Base-by-base conservation (phyloP, 164 flowering plant genomes). In the Stephania japonica region DNA sequence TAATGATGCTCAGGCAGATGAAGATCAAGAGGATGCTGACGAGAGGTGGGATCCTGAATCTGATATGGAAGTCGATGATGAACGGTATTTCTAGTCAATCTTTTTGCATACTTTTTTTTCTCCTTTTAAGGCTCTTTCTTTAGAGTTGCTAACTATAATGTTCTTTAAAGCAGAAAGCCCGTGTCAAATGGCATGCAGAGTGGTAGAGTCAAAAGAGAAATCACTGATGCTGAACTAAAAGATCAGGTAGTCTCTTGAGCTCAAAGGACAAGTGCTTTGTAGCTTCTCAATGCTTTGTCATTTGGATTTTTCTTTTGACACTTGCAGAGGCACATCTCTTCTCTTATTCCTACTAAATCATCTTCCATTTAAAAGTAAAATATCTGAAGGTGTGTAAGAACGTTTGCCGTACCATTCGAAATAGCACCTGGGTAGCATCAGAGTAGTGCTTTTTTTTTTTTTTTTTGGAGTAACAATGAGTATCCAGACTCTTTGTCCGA, bases 11-110 rank as follows among this genome's bases (percentile, higher is more conserved):
- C 78, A 90, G 91, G 85, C 80, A 41, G 90, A 88, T 75, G 91
- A 90, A 80, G 94, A 90, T 80, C 88, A 83, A 41, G 90, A 83
- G 27, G 83, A 81, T 80, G 78, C 63, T 61, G 95, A 87, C 84
- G 87, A 86, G 78, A 84, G 90, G 80, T 82, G 85, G 89, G 90
- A 85, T 77, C 84, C 83, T 68, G 89, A 87, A 74, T 87, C 91
- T 43, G 89, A 86, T 68, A 85, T 86, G 87, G 91, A 90, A 21
- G 71, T 85, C 72, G 90, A 87, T 71, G 86, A 86, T 67, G 87
- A 86, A 23, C 79, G 84, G 90, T 86, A 82, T 64, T 7, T 23
- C 49, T 62, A 53, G 14, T 50, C 32, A 24, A 59, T 41, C 18
- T 25, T 41, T 21, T 19, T 43, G 6, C 23, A 67, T 19, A 0